Evolutionary conservation across 352 stramenopile species (phyloP), one percentile per base, ranked within the genome.

Genomic region (Globisporangium nodosum): DNA sequence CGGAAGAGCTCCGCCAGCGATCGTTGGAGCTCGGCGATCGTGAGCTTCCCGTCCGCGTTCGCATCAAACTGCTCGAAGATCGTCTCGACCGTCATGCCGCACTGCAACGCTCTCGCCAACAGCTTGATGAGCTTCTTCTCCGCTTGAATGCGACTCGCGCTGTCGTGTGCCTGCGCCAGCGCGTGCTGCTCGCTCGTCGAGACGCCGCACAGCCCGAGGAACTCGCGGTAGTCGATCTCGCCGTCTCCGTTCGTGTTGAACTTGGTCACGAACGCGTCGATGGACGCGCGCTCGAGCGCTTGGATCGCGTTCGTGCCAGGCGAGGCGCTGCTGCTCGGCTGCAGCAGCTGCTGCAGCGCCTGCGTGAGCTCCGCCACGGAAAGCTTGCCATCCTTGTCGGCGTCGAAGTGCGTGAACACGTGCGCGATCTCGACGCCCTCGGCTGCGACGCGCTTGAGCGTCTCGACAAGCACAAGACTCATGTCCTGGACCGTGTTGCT

Each of bases 31-130:
- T 94, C 85, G 5, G 52, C 31, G 0, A 79, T 33, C 0, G 71
- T 87, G 21, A 94, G 78, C 18, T 59, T 68, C 3, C 85, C 78
- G 33, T 90, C 83, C 0, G 61, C 69, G 45, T 92, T 74, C 1
- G 60, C 54, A 58, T 94, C 85, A 49, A 94, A 92, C 3, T 94
- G 68, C n/a, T 77, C 54, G 45, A 96, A 96, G 5, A 92, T 68
- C 16, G 92, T 69, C 11, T 75, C 65, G 5, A 88, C 58, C 0
- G 52, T 68, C 53, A 92, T 64, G 0, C 81, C 85, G 31, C 56
- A 61, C 7, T 63, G 58, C 47, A 74, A 66, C 8, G 83, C 81
- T 3, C 76, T 74, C 51, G 81, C 56, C 3, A 90, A 56, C 12
- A 90, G 58, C 58, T 90, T 84, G 57, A 87, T 74, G 11, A 90